Base-by-base conservation (phyloP, 1,284 basidiomycete genomes). In the Cryptococcus maquisensis region DNA sequence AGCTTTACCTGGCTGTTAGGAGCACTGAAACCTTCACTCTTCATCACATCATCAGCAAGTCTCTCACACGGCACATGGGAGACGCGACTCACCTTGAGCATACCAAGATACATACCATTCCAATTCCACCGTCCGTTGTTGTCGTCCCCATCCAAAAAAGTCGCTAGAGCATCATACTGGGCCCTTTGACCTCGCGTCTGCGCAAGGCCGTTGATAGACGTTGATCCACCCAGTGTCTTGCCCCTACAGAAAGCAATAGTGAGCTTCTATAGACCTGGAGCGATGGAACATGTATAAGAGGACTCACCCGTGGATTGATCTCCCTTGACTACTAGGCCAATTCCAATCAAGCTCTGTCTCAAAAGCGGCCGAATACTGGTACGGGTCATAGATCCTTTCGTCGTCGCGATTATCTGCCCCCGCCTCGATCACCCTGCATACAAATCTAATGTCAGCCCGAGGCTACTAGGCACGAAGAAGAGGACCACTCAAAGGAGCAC, bases 121-220 rank as follows among this genome's bases (percentile, higher is more conserved):
- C 83, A 86, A 57, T 80, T 81, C 83, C 84, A 86, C 7, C 75
- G 72, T 6, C 77, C 67, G 53, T 81, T 81, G 1, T 37, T 47
- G 49, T 54, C 50, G 21, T 62, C 52, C 6, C 50, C 55, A 9
- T 53, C 54, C 26, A 84, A 76, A n/a, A 85, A 71, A 1, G 67
- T 67, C 0, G 78, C 78, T 77, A 81, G 80, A 0, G 81, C 77
- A 61, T 86, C 83, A 61, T 84, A 84, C 66, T 86, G 84, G 0
- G 78, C 81, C 21, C 76, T 76, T 24, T 80, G 64, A 2, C 81
- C 84, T 9, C 84, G 79, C 13, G 83, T 84, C 73, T 82, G 84
- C 26, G 74, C 74, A 59, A 76, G 59, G 21, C 74, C 74, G 51
- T 76, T 76, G 64, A 76, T 75, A 12, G 59, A 51, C 4, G 74